These are phyloP conservation scores for Suillus ampliporus DNA, from an alignment of 768 basidiomycete genomes.

Conservation along the genomic window DNA sequence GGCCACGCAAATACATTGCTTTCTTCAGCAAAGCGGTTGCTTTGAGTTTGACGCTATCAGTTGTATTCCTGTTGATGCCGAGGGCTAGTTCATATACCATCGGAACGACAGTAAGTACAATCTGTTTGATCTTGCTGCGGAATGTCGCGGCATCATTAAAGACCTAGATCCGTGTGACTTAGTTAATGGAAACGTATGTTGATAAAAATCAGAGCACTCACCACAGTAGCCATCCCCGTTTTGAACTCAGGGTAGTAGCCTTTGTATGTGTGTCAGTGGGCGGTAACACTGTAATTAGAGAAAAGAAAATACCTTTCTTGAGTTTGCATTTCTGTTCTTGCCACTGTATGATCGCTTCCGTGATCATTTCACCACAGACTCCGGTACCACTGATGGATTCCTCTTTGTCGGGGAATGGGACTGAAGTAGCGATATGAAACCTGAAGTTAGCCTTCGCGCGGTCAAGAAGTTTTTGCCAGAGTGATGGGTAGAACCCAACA, in stretches of 20 bases:
- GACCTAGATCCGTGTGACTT: background rate
- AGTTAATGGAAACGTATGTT: too few species aligned
- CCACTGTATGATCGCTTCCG: background rate
- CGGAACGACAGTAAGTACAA: background rate
- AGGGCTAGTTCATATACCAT: background rate
- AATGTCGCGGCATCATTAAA: background rate
- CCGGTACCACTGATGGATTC: background rate
- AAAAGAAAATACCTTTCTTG: background rate
- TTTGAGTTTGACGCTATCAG: background rate
- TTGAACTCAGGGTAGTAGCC: background rate
- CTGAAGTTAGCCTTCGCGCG: background rate
- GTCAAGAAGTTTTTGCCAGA: conserved; percentile 1
- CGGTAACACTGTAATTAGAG: background rate
- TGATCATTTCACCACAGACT: background rate
- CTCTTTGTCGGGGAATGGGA: background rate
- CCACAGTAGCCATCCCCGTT: background rate
- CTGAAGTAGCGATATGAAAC: background rate
- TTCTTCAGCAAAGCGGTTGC: background rate
- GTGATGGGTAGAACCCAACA: background rate
- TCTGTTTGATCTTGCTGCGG: background rate
- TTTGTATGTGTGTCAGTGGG: background rate
- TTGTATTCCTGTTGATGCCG: background rate
- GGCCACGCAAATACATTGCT: background rate
- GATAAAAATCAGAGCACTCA: background rate
- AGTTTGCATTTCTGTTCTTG: background rate